Conservation (phyloP, 2,329 filamentous ascomycete species). For the Cordyceps cateniannulata region DNA sequence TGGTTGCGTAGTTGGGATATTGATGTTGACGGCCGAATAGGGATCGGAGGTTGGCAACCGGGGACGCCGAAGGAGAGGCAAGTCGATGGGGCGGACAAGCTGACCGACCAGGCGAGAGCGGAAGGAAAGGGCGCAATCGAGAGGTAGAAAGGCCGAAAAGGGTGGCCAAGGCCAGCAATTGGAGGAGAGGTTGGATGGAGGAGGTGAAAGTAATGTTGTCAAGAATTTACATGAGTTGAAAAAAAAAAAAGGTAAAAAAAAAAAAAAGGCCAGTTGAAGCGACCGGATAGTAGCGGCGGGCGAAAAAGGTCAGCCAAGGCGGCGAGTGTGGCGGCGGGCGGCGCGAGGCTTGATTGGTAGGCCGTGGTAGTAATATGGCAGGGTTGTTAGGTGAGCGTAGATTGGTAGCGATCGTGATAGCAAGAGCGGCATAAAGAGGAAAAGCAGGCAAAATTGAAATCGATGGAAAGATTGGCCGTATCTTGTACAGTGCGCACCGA, state of each 20-base stretch:
- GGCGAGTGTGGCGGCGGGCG: conserved; percentile 2
- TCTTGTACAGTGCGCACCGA: not conserved
- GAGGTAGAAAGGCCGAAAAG: not conserved
- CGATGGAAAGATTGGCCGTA: not conserved
- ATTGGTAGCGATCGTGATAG: not conserved
- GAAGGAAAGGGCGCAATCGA: not conserved
- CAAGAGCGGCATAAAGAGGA: not conserved
- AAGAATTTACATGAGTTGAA: not conserved
- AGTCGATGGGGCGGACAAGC: not conserved
- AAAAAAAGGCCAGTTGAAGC: not conserved
- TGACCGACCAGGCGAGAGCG: not conserved
- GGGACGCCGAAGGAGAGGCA: not conserved
- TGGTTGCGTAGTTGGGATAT: not conserved
- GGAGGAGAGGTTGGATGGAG: not conserved
- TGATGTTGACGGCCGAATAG: not conserved
- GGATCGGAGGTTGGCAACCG: not conserved
- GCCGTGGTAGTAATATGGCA: not conserved
- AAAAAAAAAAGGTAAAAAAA: not conserved
- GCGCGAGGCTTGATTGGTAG: conserved; percentile 8
- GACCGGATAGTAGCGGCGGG: conserved; percentile 2
- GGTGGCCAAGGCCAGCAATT: not conserved
- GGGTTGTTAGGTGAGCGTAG: too few species aligned
- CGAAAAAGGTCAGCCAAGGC: conserved; percentile 7
- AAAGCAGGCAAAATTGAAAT: not conserved
- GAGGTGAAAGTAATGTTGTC: not conserved